phyloP scores from a whole-genome alignment of 306 rosid species.

The Inga oerstediana region DNA sequence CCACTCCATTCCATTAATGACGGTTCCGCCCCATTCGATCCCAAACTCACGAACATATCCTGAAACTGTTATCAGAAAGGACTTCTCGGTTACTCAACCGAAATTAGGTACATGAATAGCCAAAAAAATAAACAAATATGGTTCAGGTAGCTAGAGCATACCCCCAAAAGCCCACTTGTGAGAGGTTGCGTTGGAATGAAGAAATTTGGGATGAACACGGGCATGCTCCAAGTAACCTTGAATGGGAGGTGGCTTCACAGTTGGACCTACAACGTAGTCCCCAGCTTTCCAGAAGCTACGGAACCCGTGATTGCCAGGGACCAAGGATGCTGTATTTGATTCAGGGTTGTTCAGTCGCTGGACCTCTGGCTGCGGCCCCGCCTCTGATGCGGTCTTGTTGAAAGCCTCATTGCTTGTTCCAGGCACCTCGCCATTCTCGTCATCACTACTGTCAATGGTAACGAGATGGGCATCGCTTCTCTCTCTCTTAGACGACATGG shows the following conservation, averaged over 20 bases:
- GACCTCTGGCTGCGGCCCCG: background rate
- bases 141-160: slow-evolving; percentile 26
- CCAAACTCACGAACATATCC: background rate
- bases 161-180: slow-evolving; percentile 99
- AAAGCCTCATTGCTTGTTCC: slow-evolving; percentile 21
- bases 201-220: slow-evolving; percentile 96
- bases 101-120: background rate
- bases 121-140: background rate
- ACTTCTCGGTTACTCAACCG: background rate
- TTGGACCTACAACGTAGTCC: slow-evolving; percentile 50
- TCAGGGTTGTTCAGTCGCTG: slow-evolving; percentile 36
- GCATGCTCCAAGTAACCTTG: slow-evolving; percentile 84
- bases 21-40: background rate
- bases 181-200: slow-evolving; percentile 96
- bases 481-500: slow-evolving; percentile 38
- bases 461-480: slow-evolving; percentile 26
- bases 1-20: background rate
- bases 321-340: slow-evolving; percentile 9
- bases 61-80: background rate
- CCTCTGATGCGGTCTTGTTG: background rate
- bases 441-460: slow-evolving; percentile 46
- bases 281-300: slow-evolving; percentile 96
- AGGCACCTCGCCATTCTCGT: slow-evolving; percentile 34
- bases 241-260: slow-evolving; percentile 32
- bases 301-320: slow-evolving; percentile 19